Percentiles rank a stretch among this genome's conserved stretches.
phyloP scores from a whole-genome alignment of 179 eudicot species.

The Beta macrorhiza region DNA sequence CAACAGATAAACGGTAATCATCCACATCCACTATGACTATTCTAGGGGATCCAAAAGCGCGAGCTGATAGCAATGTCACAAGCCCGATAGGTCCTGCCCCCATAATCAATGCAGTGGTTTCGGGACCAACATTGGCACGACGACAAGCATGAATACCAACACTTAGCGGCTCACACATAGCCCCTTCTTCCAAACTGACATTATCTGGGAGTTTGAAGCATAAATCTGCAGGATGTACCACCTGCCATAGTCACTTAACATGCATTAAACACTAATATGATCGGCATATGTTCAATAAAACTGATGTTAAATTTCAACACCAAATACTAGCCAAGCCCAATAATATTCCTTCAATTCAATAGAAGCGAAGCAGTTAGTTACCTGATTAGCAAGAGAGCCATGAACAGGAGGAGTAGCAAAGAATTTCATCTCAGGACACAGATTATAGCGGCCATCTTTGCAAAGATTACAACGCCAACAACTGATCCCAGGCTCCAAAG shows the following conservation, averaged over 20 bases:
- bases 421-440: slow-evolving; percentile 95
- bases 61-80: slow-evolving; percentile 90
- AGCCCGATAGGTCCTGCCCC: slow-evolving; percentile 98
- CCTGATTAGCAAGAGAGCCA: slow-evolving; percentile 95
- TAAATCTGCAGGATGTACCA: slow-evolving; percentile 91
- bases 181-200: slow-evolving; percentile 95
- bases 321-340: neutral
- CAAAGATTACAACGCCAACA: slow-evolving; percentile 79
- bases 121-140: slow-evolving; percentile 76
- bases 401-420: slow-evolving; percentile 95
- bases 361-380: slow-evolving; percentile 27
- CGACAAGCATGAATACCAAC: slow-evolving; percentile 95
- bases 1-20: slow-evolving; percentile 78
- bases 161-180: slow-evolving; percentile 98
- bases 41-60: slow-evolving; percentile 89
- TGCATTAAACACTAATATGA: too few species aligned
- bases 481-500: slow-evolving; percentile 90
- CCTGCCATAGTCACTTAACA: slow-evolving; percentile 38
- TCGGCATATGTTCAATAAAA: too few species aligned
- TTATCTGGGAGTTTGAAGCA: slow-evolving; percentile 97
- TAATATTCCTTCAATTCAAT: neutral
- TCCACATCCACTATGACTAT: slow-evolving; percentile 85
- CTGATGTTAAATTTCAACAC: neutral
- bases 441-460: slow-evolving; percentile 76
- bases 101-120: slow-evolving; percentile 69